Evolutionary conservation across 2,329 filamentous ascomycete genomes (phyloP), one percentile per base, ranked within the genome.

Genomic region (Neocatenulostroma microsporum): DNA sequence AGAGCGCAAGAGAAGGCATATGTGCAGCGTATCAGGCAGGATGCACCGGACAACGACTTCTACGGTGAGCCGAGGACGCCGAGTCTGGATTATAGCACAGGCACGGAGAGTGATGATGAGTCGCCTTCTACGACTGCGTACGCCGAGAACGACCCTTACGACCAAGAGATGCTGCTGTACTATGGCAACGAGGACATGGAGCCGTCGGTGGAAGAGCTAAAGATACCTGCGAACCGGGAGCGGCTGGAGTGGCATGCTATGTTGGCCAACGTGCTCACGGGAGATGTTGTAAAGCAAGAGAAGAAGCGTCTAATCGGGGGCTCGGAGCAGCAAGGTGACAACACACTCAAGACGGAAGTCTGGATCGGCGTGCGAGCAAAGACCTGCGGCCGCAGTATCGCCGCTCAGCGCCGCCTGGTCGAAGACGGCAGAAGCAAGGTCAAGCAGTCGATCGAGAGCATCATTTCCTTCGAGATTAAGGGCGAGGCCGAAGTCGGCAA

Each of bases 221-320:
- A 84, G 60, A 84, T 95, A 51, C 84, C 87, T 1, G 78, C 80
- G 45, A 95, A 88, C 55, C 75, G 88, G 43, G 91, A 96, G 62
- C 74, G 89, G 29, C 69, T 98, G 17, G 91, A 98, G 63, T 98
- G 91, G 91, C 88, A 98, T 63, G 86, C 86, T 3, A 98, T 98
- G 91, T 67, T 98, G 39, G 85, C 89, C 41, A 93, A 89, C 11
- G 91, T 98, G 3, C 67, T 98, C 48, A 95, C 88, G 1, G 91
- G 91, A 47, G 91, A 98, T 60, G 91, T 98, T 6, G 89, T 98
- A 40, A 85, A 86, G 53, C 91, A 98, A 62, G 91, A 98, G 66
- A 98, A 98, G 71, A 94, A 94, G 62, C 79, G 91, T 29, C 63
- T 98, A 53, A 91, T 93, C 48, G 88, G 86, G 29, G 81, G 84